Percentiles rank a stretch among this genome's conserved stretches.
These are phyloP conservation scores for Puccinia polysora DNA, from an alignment of 1,284 basidiomycete genomes.

Conservation along the genomic window DNA sequence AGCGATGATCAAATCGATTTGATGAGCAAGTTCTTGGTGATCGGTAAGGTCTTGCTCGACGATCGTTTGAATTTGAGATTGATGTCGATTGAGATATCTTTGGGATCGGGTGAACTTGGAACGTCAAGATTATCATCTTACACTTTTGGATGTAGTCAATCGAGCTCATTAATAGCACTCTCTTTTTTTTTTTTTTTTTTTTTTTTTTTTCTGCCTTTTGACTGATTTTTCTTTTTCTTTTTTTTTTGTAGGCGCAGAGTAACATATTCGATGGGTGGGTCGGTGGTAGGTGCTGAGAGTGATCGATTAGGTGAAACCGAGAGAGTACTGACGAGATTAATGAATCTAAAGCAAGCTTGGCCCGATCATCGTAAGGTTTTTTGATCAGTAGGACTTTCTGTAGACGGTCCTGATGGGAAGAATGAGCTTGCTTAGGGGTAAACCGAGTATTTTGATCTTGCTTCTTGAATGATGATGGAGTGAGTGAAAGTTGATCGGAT, in stretches of 20 bases:
- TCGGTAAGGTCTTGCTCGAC: constrained; percentile 61
- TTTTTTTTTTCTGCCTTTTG: constrained; percentile 57
- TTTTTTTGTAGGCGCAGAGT: constrained; percentile 56
- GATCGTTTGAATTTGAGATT: constrained; percentile 69
- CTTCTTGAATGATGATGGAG: too few relatives aligned
- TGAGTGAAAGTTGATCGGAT: too few relatives aligned
- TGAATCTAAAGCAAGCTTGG: constrained; percentile 54
- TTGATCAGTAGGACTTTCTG: constrained; percentile 58
- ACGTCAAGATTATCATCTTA: too few relatives aligned
- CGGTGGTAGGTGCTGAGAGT: background rate
- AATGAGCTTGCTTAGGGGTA: too few relatives aligned
- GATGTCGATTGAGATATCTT: constrained; percentile 53
- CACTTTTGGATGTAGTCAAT: too few relatives aligned
- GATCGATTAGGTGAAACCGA: background rate
- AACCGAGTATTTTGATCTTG: too few relatives aligned
- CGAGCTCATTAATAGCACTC: too few relatives aligned
- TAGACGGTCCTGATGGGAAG: too few relatives aligned
- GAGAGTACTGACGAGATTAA: constrained; percentile 53
- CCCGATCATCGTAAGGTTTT: constrained; percentile 56
- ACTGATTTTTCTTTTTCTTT: constrained; percentile 47
- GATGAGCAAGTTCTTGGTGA: constrained; percentile 45
- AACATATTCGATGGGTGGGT: background rate
- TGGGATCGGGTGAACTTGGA: constrained; percentile 48
- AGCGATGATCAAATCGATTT: constrained; percentile 82
- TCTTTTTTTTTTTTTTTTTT: constrained; percentile 1